phyloP scores from a whole-genome alignment of 2,329 filamentous ascomycete species.

The Geoglossum cookeanum region DNA sequence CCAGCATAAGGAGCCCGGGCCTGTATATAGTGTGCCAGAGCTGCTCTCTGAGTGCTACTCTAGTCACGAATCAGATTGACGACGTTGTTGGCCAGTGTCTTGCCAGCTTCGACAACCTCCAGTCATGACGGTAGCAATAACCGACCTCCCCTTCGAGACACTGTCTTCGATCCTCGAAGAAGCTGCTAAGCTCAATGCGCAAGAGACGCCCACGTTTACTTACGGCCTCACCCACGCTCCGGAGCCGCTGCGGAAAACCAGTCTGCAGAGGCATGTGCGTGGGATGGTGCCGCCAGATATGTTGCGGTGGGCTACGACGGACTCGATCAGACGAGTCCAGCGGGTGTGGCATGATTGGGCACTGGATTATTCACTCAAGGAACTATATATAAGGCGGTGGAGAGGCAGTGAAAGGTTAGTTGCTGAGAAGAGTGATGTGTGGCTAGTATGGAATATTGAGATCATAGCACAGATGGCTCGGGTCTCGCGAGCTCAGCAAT shows the following conservation, averaged over 20 bases:
- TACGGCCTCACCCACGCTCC: slow-evolving; percentile 31
- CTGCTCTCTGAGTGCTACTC: background rate
- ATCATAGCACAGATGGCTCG: slow-evolving; percentile 10
- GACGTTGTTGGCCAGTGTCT: background rate
- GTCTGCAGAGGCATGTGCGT: slow-evolving; percentile 27
- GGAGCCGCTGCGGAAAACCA: slow-evolving; percentile 16
- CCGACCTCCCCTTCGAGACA: slow-evolving; percentile 32
- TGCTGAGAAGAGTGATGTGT: background rate
- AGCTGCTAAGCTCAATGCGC: slow-evolving; percentile 27
- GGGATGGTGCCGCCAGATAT: slow-evolving; percentile 31
- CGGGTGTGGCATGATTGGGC: slow-evolving; percentile 34
- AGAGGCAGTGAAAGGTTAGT: slow-evolving; percentile 29
- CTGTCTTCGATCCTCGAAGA: slow-evolving; percentile 30
- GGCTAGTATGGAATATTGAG: background rate
- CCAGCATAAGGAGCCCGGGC: background rate
- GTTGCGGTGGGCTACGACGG: slow-evolving; percentile 31
- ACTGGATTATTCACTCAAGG: slow-evolving; percentile 29
- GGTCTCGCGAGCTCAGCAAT: slow-evolving; percentile 9
- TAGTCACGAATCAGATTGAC: background rate
- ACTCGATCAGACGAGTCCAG: slow-evolving; percentile 29
- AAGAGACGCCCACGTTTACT: slow-evolving; percentile 29
- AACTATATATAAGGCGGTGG: slow-evolving; percentile 33
- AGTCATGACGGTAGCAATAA: slow-evolving; percentile 17
- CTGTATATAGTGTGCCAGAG: background rate
- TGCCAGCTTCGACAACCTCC: background rate